These are phyloP conservation scores for Tuber umbilicatum DNA, from an alignment of 495 filamentous ascomycete species.

Conservation along the genomic window DNA sequence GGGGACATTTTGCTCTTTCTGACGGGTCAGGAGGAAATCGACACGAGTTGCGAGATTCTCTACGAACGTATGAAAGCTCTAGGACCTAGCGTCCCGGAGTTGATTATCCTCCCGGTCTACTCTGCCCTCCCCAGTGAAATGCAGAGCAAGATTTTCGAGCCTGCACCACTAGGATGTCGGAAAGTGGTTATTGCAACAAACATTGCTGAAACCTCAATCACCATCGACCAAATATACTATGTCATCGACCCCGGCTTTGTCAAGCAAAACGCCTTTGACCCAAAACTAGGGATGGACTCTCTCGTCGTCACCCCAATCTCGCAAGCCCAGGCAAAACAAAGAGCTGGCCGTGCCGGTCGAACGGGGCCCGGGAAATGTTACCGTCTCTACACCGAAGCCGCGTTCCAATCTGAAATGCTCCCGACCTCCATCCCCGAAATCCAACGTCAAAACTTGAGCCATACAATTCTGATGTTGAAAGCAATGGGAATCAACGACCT, in stretches of 20 bases:
- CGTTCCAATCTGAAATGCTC: constrained; percentile 94
- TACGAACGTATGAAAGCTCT: constrained; percentile 95
- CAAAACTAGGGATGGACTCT: constrained; percentile 95
- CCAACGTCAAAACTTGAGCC: constrained; percentile 86
- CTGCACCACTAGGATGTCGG: constrained; percentile 74
- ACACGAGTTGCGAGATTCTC: constrained; percentile 85
- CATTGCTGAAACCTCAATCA: constrained; percentile 96
- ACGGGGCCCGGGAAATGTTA: constrained; percentile 97
- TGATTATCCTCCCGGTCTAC: constrained; percentile 92
- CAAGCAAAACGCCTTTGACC: constrained; percentile 95
- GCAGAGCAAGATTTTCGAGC: constrained; percentile 90
- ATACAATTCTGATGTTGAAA: constrained; percentile 96
- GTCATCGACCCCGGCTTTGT: constrained; percentile 96
- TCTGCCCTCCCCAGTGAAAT: constrained; percentile 87
- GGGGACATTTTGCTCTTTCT: constrained; percentile 95
- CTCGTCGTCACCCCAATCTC: constrained; percentile 91
- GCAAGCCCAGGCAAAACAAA: constrained; percentile 92
- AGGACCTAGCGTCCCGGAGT: constrained; percentile 80
- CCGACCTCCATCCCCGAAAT: constrained; percentile 95
- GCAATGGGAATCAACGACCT: constrained; percentile 99
- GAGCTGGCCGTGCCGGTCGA: constrained; percentile 84
- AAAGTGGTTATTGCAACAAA: constrained; percentile 99
- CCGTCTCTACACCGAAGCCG: constrained; percentile 88
- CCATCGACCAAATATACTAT: constrained; percentile 95
- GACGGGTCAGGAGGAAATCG: constrained; percentile 97